These are phyloP conservation scores for Spathaspora sp. DNA, from an alignment of 805 yeast species.

Conservation along the genomic window DNA sequence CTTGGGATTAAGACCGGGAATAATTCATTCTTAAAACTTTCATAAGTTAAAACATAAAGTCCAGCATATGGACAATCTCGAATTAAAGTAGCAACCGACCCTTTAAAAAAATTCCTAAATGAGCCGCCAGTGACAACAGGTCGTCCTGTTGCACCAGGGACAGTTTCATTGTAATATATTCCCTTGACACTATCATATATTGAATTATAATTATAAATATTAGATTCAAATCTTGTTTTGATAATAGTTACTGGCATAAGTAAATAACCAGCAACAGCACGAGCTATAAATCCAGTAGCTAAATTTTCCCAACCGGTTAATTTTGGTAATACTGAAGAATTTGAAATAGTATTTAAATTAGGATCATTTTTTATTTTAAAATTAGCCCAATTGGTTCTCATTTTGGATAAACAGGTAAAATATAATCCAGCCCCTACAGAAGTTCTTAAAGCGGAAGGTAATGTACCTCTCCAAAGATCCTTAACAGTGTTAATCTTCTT, in stretches of 20 bases:
- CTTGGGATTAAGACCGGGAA: constrained; percentile 36
- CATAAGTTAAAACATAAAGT: constrained; percentile 80
- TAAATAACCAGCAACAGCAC: constrained; percentile 77
- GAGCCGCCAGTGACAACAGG: constrained; percentile 23
- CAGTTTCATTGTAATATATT: constrained; percentile 39
- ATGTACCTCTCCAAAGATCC: constrained; percentile 88
- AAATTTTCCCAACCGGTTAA: constrained; percentile 68
- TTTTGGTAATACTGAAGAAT: constrained; percentile 52
- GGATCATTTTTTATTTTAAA: constrained; percentile 8
- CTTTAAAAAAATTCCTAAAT: constrained; percentile 72
- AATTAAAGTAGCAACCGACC: constrained; percentile 80
- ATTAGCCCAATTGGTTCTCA: constrained; percentile 51
- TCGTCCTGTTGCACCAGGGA: not conserved
- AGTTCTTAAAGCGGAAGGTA: constrained; percentile 87
- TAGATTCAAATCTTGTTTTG: constrained; percentile 87
- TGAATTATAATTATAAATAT: constrained; percentile 65
- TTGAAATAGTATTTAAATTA: constrained; percentile 2
- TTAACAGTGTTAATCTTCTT: constrained; percentile 35
- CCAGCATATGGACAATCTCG: constrained; percentile 98
- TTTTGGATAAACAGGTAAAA: constrained; percentile 63
- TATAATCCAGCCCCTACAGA: constrained; percentile 89
- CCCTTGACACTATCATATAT: constrained; percentile 55
- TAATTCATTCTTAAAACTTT: constrained; percentile 56
- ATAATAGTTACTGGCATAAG: constrained; percentile 95
- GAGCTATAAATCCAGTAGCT: constrained; percentile 69